Percentiles rank a stretch among this genome's conserved stretches.
These are phyloP conservation scores for Gaultheria prostrata DNA, from an alignment of 148 eudicot species.

Conservation along the genomic window DNA sequence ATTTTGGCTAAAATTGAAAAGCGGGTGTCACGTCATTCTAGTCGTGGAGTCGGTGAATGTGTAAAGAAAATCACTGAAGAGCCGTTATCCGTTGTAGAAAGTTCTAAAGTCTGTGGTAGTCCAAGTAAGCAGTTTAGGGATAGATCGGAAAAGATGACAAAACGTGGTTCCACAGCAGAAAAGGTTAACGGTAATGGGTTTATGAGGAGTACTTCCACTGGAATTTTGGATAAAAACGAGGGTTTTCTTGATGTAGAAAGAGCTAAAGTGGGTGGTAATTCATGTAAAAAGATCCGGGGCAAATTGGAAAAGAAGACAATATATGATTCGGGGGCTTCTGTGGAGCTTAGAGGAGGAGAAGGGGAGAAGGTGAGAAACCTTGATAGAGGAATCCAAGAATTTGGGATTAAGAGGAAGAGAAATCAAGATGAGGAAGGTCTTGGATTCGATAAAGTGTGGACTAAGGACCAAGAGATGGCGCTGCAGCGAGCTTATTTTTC, in stretches of 20 bases:
- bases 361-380: slow-evolving; percentile 13
- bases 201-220: not conserved
- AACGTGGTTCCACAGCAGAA: not conserved
- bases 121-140: not conserved
- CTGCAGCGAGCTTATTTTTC: slow-evolving; percentile 72
- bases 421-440: slow-evolving; percentile 33
- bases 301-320: slow-evolving; percentile 22
- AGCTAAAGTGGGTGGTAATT: slow-evolving; percentile 14
- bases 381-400: slow-evolving; percentile 18
- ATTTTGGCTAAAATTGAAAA: slow-evolving; percentile 14
- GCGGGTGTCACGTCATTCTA: slow-evolving; percentile 30
- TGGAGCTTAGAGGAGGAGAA: slow-evolving; percentile 16
- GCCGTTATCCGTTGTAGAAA: not conserved
- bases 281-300: slow-evolving; percentile 1
- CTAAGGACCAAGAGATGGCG: slow-evolving; percentile 66
- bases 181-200: not conserved
- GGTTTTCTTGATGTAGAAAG: slow-evolving; percentile 1
- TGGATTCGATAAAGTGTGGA: slow-evolving; percentile 56
- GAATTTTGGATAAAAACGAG: not conserved
- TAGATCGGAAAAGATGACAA: not conserved
- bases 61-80: slow-evolving; percentile 4
- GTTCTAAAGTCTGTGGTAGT: not conserved
- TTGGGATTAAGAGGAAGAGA: slow-evolving; percentile 64
- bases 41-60: not conserved
- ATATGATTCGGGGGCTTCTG: slow-evolving; percentile 14